These are phyloP conservation scores for Isatis tinctoria DNA, from an alignment of 345 rosid species.

Conservation along the genomic window DNA sequence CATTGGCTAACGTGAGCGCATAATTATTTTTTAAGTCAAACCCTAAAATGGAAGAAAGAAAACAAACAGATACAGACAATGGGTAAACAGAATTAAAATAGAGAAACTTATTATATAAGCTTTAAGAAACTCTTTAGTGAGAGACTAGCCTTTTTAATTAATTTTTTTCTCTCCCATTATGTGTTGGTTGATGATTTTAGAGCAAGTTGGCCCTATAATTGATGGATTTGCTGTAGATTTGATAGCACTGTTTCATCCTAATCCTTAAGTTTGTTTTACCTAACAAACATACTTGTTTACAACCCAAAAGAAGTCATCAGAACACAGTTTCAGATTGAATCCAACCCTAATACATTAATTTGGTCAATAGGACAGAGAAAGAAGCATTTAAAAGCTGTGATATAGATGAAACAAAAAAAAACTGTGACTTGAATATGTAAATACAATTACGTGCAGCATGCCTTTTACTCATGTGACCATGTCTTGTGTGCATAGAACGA, in stretches of 20 bases:
- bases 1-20: slow-evolving; percentile 13
- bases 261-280: neutral
- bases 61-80: slow-evolving; percentile 23
- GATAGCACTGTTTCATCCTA: slow-evolving; percentile 8
- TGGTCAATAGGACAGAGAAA: neutral
- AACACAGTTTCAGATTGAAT: neutral
- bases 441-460: neutral
- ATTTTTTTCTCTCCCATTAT: slow-evolving; percentile 1
- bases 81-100: neutral
- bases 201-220: neutral
- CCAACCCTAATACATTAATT: neutral
- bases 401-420: neutral
- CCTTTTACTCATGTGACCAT: neutral
- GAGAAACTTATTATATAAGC: slow-evolving; percentile 15
- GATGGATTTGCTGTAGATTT: slow-evolving; percentile 22
- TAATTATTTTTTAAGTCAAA: slow-evolving; percentile 12
- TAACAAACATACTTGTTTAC: slow-evolving; percentile 5
- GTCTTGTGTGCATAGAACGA: neutral
- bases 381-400: neutral
- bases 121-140: neutral
- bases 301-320: neutral
- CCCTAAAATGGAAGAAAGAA: slow-evolving; percentile 15
- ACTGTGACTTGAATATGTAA: neutral
- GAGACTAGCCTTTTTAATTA: neutral
- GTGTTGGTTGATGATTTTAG: slow-evolving; percentile 15